phyloP scores from a whole-genome alignment of 106 monocot species.

The Dioscorea zingiberensis region DNA sequence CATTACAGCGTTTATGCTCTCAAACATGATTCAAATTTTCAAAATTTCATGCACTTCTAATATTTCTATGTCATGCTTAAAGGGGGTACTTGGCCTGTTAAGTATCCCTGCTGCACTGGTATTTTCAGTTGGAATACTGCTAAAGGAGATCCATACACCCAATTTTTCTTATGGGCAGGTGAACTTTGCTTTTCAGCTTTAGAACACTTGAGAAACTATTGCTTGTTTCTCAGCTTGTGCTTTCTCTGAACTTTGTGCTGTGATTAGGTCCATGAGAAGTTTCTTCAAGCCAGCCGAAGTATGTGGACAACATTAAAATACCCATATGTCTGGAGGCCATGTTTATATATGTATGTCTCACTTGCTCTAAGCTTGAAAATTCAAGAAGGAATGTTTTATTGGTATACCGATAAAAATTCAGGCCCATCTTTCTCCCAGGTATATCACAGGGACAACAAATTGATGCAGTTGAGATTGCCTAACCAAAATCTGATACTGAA shows the following conservation, averaged over 20 bases:
- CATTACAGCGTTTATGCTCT: neutral
- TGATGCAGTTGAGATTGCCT: no score
- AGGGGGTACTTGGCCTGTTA: conserved; percentile 74
- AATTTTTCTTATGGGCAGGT: conserved; percentile 56
- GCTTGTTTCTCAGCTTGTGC: neutral
- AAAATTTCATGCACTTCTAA: neutral
- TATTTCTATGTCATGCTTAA: conserved; percentile 1
- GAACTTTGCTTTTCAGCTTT: neutral
- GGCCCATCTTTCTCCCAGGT: conserved; percentile 85
- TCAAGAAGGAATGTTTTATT: conserved; percentile 89
- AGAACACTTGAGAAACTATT: neutral
- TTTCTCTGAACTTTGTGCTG: neutral
- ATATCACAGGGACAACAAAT: neutral
- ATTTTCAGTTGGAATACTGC: conserved; percentile 48
- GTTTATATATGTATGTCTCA: conserved; percentile 69
- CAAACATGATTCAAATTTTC: neutral
- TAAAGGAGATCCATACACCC: conserved; percentile 34
- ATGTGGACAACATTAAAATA: conserved; percentile 64
- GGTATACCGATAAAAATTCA: conserved; percentile 73
- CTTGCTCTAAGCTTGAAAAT: conserved; percentile 61
- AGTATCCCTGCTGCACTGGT: conserved; percentile 56
- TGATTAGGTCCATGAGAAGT: conserved; percentile 52
- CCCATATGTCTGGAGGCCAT: conserved; percentile 67
- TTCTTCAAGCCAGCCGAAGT: conserved; percentile 42
- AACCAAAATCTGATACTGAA: neutral